Base-by-base conservation (phyloP, 2,329 filamentous ascomycete genomes). In the Hymenoscyphus fructigenus region DNA sequence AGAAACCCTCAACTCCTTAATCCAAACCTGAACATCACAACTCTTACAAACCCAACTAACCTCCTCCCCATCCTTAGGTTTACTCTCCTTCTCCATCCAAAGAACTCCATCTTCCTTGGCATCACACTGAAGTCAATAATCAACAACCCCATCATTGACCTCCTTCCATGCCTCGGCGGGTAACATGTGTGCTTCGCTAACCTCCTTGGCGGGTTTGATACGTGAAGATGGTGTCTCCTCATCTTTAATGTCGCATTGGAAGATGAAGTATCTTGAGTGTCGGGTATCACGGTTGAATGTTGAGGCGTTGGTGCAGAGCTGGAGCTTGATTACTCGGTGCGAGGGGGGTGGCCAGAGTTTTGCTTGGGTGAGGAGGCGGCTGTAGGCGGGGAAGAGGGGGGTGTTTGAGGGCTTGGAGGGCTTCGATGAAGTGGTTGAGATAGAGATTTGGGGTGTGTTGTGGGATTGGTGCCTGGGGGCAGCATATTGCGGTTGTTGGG, bases 21-120 rank as follows among this genome's bases (percentile, higher is more conserved):
- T 20, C 44, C 44, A 50, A 50, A 50, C 44, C 17, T 50, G 44
- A n/a, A 50, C 44, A 50, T 23, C n/a, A 50, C 44, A 50, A n/a
- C 17, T 3, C 44, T 50, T 50, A 12, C 44, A 50, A 50, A 50
- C n/a, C 44, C 44, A 50, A 5, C n/a, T 20, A 20, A 50, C 44
- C n/a, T 50, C 44, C 7, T 23, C 20, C 44, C 44, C 44, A 9
- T 50, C 44, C 44, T 50, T 36, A 12, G 34, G 17, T 7, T 23
- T 50, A 14, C 10, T 15, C 17, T 50, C 44, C 17, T 23, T 50
- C 20, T 50, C n/a, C 44, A 50, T 50, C 44, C 44, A 50, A 50
- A 50, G 44, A 5, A 10, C 2, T 1, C 44, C 44, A 4, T 12
- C 17, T 20, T 20, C 7, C n/a, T 20, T 50, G 9, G 44, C 44